Percentiles rank a stretch among this genome's conserved stretches.
Conservation (phyloP, 176 grass and related monocot species). For the Bothriochloa decipiens region DNA sequence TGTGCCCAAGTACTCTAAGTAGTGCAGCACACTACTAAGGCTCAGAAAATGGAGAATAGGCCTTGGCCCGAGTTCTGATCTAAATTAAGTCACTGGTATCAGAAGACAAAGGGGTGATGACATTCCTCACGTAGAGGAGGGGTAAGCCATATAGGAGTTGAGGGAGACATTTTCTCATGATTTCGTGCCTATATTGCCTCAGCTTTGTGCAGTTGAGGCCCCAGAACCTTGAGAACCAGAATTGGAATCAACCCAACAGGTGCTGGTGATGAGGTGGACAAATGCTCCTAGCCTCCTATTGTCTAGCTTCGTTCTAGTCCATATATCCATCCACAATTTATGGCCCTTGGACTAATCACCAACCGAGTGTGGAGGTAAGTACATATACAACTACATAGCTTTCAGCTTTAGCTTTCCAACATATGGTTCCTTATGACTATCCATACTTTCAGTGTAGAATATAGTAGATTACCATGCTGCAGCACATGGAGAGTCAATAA, state of each 20-base stretch:
- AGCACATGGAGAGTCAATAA: not conserved
- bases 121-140: not conserved
- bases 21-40: not conserved
- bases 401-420: not conserved
- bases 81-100: not conserved
- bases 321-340: not conserved
- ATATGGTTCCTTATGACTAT: not conserved
- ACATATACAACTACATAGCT: not conserved
- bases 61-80: not conserved
- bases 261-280: not conserved
- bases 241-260: not conserved
- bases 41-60: not conserved
- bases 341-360: not conserved
- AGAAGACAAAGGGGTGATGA: not conserved
- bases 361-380: not conserved
- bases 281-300: not conserved
- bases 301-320: not conserved
- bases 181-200: not conserved
- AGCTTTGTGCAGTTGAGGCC: not conserved
- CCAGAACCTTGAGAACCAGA: not conserved
- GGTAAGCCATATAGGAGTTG: not conserved
- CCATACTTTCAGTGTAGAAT: not conserved
- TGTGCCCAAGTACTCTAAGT: not conserved
- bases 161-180: not conserved
- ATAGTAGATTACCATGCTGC: not conserved